phyloP scores from a whole-genome alignment of 495 filamentous ascomycete genomes.

The Neurospora sp. region DNA sequence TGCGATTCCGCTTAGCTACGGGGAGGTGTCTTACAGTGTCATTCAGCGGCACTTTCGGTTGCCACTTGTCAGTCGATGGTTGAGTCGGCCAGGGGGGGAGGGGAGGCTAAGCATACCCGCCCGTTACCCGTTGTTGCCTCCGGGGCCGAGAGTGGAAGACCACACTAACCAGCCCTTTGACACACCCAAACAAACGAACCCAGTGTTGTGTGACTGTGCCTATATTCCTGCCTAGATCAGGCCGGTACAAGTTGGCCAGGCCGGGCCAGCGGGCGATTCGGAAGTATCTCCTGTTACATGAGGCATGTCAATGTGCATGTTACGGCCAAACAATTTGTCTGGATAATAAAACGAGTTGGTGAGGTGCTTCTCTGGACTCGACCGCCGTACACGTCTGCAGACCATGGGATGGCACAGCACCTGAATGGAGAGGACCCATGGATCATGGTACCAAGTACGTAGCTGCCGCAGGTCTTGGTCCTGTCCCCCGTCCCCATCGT shows the following conservation, averaged over 20 bases:
- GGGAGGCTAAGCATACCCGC: constrained; percentile 22
- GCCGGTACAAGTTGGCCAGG: neutral
- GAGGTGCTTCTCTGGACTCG: neutral
- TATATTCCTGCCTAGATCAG: constrained; percentile 8
- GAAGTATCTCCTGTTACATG: neutral
- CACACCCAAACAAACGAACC: neutral
- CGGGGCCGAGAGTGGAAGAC: constrained; percentile 9
- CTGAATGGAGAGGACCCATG: neutral
- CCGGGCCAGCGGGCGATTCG: neutral
- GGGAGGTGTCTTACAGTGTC: constrained; percentile 12
- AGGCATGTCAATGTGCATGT: neutral
- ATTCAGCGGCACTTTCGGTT: constrained; percentile 26
- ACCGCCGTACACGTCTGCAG: neutral
- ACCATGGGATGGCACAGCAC: neutral
- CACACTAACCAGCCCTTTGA: neutral
- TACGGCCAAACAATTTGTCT: neutral
- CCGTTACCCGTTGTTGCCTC: constrained; percentile 16
- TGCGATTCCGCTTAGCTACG: constrained; percentile 18
- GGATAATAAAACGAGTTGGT: neutral
- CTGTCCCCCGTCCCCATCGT: neutral
- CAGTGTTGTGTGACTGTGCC: constrained; percentile 16
- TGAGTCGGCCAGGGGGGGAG: constrained; percentile 17
- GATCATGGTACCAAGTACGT: neutral
- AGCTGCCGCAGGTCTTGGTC: neutral
- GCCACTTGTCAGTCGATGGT: constrained; percentile 32